Base-by-base conservation (phyloP, 2,329 filamentous ascomycete species). In the Ophiognomonia clavigignenti-juglandacearum region DNA sequence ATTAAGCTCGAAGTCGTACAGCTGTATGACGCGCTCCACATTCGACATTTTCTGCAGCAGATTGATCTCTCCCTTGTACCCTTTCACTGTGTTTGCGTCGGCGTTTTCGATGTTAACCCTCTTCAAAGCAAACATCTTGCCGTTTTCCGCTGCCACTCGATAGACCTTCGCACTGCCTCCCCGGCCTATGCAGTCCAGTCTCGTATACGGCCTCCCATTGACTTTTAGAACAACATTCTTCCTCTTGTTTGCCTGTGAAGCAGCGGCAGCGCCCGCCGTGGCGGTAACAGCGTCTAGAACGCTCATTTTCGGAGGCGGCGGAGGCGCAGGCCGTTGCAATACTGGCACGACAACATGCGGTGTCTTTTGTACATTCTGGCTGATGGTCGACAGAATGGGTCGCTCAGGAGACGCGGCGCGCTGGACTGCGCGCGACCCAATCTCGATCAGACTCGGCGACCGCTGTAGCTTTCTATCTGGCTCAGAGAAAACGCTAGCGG, bases 81-180 rank as follows among this genome's bases (percentile, higher is more conserved):
- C 92, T 48, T 80, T 78, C 43, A 98, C 81, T 1, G 88, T 88
- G 20, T 76, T 73, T 55, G 93, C 88, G 60, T 98, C 92, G 23
- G 89, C 87, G 58, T 92, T 86, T 60, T 95, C 90, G 7, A 97
- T 75, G 43, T 92, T 88, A 20, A 98, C 93, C 40, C 89, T 79
- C 69, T 98, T 98, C 55, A 98, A 69, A 1, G 93, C 93, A 66
- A 96, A 91, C 66, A 96, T 88, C 64, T 91, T 95, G 60, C 89
- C 91, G 61, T 96, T 97, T 64, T 98, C 93, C 0, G 93, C 92
- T 73, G 95, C 95, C 27, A 98, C 93, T 38, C 90, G 85, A 65
- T 96, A 98, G 2, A 98, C 93, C 60, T 95, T 91, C 41, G 86
- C 91, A 56, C 89, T 96, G 26, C 93, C 93, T 53, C 93, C 93